Evolutionary conservation across 306 rosid species (phyloP), one percentile per base, ranked within the genome.

Genomic region (Trifolium pratense): DNA sequence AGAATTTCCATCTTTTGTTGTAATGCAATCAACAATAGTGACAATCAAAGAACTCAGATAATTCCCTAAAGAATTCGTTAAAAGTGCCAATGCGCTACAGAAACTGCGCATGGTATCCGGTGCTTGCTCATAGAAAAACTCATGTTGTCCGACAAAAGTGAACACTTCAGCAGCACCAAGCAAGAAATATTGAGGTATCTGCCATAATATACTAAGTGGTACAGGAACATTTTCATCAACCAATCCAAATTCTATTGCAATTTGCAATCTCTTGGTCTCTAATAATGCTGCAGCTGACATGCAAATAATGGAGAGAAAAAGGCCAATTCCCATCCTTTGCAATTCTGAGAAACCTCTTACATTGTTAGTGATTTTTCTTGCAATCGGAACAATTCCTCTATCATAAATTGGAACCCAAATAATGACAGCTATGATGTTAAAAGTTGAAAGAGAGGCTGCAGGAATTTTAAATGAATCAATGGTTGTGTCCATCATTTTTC

Each of bases 261-360:
- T 65, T 14, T 74, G 80, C 71, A 92, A 48, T 15, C 96, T 85
- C 21, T 53, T 75, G 29, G 80, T 86, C 86, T 92, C 97, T 39
- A 92, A 85, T 55, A 84, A 1, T 32, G 91, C 98, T 52, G 97
- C 98, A 51, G 90, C 75, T 23, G 91, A 80, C 98, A 92, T 92
- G 87, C 95, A 92, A 9, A 89, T 78, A 13, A 87, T 79, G 2
- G 98, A 92, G 61, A 92, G 52, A 55, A 86, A 79, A n/a, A 92
- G 86, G 59, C 98, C 98, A 13, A 92, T 82, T 25, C 98, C 98
- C 98, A 90, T 92, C 5, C 98, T 76, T 63, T 92, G 98, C 83
- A 92, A 61, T 83, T 87, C 92, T 11, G 97, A 79, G 87, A 92
- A 92, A 45, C 95, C 98, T 58, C 87, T 80, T 65, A 78, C 97